Base-by-base conservation (phyloP, 352 stramenopile genomes). In the Globisporangium uncinulatum region DNA sequence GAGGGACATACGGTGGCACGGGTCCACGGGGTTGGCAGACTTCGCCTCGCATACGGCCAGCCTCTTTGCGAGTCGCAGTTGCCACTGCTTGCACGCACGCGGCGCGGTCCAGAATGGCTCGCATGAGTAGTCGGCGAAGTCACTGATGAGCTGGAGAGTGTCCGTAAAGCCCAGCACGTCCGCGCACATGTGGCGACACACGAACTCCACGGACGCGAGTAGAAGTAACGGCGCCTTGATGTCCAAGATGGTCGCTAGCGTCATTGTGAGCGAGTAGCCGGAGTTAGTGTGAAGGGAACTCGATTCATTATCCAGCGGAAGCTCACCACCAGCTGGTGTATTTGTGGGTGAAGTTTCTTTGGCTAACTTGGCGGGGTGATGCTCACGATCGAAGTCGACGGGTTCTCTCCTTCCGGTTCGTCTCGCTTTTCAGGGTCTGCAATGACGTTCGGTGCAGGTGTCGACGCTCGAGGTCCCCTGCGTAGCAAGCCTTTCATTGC, bases 401-500 rank as follows among this genome's bases (percentile, higher is more conserved):
- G 24, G 24, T 29, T 29, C 24, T 29, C 24, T 29, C 24, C 24
- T 29, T 29, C 24, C 41, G 6, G 19, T 5, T 53, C 31, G 31
- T 11, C 29, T 4, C 14, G 14, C 20, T 17, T 15, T 59, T 46
- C 7, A 29, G 24, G 41, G 1, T 48, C 47, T 8, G 24, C 3
- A 17, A 19, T 4, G 1, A 19, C n/a, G 17, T 53, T 56, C 19
- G 24, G 34, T 37, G 71, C 70, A 29, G 24, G 24, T 0, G 76
- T 80, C 7, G 74, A 57, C 58, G 86, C 19, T 2, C 73, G 66
- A n/a, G 78, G 78, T 1, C 64, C 63, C 15, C 79, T 79, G 5
- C 78, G 66, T 57, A 91, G 82, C 36, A 86, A 65, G 6, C 63
- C 75, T 51, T 78, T 79, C 66, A 86, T 71, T 3, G 73, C 69